Base-by-base conservation (phyloP, 2,329 filamentous ascomycete genomes). In the Onygena corvina region DNA sequence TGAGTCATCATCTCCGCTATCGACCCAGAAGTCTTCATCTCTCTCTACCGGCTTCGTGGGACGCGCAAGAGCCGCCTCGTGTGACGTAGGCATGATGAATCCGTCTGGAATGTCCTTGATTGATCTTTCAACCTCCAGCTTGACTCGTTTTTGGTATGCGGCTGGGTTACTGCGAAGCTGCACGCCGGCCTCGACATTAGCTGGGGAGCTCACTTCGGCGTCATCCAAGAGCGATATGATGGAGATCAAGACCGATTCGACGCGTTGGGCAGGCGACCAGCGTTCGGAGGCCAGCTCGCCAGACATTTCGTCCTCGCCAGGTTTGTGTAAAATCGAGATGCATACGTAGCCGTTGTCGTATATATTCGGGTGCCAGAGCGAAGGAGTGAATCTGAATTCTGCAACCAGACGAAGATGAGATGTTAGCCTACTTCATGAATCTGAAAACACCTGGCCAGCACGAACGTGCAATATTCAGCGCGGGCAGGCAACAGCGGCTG, bases 311-410 rank as follows among this genome's bases (percentile, higher is more conserved):
- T 96, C 90, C 53, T 95, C 87, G 56, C 92, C 92, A 0, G 92
- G 88, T 14, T 80, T 77, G 67, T 98, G 90, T 8, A 98, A 80
- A 60, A 98, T 98, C 40, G 89, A 95, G 64, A 98, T 96, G 72
- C 92, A 96, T 38, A 96, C 77, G 57, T 83, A 83, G 59, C 90
- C 90, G 64, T 95, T 86, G 4, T 80, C 70, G 70, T 96, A 96
- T 61, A 98, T 82, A 65, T 98, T 98, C 2, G 90, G 90, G 65
- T 98, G 90, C 69, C 80, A 87, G 54, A 96, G 82, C 12, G 84
- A 80, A 29, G 76, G 76, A 14, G 80, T 65, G 69, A 98, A 96
- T 55, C 83, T 82, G 73, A 98, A 96, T 33, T 46, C 44, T 46
- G 16, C 12, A 21, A 20, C 4, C 9, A 30, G 20, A 5, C n/a